These are phyloP conservation scores for Eucalyptus tenuipes DNA, from an alignment of 345 rosid genomes.

Conservation along the genomic window DNA sequence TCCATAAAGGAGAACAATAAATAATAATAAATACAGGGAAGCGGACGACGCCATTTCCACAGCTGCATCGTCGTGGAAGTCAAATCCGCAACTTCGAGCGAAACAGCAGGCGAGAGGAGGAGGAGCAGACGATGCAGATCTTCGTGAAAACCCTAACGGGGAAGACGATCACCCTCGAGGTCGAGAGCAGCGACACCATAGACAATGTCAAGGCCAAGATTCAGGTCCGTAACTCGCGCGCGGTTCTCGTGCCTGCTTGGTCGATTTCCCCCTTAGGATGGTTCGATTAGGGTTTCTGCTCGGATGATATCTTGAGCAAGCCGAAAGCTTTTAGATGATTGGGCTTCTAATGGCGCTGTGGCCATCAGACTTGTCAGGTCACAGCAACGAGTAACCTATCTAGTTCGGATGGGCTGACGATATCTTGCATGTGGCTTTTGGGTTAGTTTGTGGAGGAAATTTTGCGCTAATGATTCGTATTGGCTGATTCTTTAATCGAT, in stretches of 20 bases:
- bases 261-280: background rate
- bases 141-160: constrained; percentile 16
- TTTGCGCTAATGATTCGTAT: too few relatives aligned
- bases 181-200: constrained; percentile 15
- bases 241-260: background rate
- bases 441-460: too few relatives aligned
- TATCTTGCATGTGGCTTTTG: too few relatives aligned
- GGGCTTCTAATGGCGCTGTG: background rate
- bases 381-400: too few relatives aligned
- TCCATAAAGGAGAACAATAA: background rate
- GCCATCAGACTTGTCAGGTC: background rate
- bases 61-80: background rate
- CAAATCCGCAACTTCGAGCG: background rate
- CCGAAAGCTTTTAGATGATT: background rate
- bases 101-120: background rate
- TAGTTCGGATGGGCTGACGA: too few relatives aligned
- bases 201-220: constrained; percentile 8
- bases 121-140: constrained; percentile 6
- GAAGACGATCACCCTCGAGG: constrained; percentile 11
- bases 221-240: constrained; percentile 1
- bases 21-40: background rate
- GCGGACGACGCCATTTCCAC: background rate
- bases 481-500: too few relatives aligned
- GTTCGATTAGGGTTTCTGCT: background rate
- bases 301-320: background rate